A percentile compares a stretch with the other conserved stretches of the same genome.
These are phyloP conservation scores for Rosa hybrid DNA, from an alignment of 331 rosid species.

Conservation along the genomic window DNA sequence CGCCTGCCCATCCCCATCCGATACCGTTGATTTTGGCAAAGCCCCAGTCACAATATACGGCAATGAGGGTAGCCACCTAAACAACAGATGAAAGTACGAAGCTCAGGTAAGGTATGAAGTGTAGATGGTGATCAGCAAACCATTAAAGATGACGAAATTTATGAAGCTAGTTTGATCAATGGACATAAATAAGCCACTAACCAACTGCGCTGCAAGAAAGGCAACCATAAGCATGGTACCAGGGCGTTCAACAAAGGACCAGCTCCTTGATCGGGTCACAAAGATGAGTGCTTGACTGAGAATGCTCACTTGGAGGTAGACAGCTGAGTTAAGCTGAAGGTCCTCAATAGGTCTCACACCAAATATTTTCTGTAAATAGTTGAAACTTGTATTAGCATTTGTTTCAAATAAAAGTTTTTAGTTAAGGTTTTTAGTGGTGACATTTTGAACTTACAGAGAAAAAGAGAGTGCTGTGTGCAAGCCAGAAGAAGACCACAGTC, in stretches of 20 bases:
- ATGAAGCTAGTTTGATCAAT: not conserved
- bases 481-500: constrained; percentile 73
- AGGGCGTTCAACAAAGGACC: constrained; percentile 76
- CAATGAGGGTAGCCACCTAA: constrained; percentile 75
- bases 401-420: not conserved
- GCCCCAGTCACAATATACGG: constrained; percentile 75
- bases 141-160: not conserved
- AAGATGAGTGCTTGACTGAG: constrained; percentile 92
- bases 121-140: too few species aligned
- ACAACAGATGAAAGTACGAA: not conserved
- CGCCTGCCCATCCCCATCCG: constrained; percentile 93
- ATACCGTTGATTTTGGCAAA: constrained; percentile 78
- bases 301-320: constrained; percentile 95
- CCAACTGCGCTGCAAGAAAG: constrained; percentile 82
- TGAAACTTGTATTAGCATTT: not conserved
- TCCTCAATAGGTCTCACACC: constrained; percentile 45
- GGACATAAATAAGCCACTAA: constrained; percentile 25
- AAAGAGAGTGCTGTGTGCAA: constrained; percentile 45
- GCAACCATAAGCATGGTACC: constrained; percentile 62
- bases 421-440: not conserved
- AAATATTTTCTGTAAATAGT: constrained; percentile 44
- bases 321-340: constrained; percentile 68
- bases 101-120: not conserved
- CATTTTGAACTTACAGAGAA: constrained; percentile 53
- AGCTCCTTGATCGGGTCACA: constrained; percentile 86